Percentiles rank a stretch among this genome's conserved stretches.
Conservation (phyloP, 1,284 basidiomycete species). For the Ganoderma resinaceum region DNA sequence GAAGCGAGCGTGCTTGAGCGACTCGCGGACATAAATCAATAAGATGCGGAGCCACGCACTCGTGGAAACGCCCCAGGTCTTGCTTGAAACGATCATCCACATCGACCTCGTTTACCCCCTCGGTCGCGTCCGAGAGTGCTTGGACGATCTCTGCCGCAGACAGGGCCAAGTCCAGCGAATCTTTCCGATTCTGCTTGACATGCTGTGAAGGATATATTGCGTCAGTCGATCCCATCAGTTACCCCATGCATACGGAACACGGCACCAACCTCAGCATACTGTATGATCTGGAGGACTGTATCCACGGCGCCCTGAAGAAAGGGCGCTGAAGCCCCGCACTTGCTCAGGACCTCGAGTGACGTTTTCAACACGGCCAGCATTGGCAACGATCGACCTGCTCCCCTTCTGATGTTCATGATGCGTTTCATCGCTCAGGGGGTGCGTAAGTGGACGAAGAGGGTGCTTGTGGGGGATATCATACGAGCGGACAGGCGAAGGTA, state of each 20-base stretch:
- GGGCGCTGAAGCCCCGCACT: neutral
- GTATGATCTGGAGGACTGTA: neutral
- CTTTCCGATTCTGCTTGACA: neutral
- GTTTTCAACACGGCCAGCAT: neutral
- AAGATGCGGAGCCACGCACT: neutral
- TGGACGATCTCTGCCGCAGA: neutral
- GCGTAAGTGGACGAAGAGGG: neutral
- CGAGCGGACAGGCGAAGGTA: too few species aligned
- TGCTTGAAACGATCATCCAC: neutral
- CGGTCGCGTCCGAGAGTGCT: neutral
- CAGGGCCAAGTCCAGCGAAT: neutral
- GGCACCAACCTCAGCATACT: neutral
- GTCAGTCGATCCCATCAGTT: neutral
- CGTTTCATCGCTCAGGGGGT: neutral
- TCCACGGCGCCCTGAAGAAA: neutral
- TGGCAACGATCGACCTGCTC: neutral
- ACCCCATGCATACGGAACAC: neutral
- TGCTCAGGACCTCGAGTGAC: neutral
- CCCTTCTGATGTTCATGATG: neutral
- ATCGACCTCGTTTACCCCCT: neutral
- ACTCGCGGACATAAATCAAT: too few species aligned
- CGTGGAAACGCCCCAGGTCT: neutral
- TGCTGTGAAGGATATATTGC: neutral
- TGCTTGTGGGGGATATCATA: neutral
- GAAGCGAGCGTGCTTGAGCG: too few species aligned